Conservation (phyloP, 768 basidiomycete genomes). For the Russula ochroleuca region DNA sequence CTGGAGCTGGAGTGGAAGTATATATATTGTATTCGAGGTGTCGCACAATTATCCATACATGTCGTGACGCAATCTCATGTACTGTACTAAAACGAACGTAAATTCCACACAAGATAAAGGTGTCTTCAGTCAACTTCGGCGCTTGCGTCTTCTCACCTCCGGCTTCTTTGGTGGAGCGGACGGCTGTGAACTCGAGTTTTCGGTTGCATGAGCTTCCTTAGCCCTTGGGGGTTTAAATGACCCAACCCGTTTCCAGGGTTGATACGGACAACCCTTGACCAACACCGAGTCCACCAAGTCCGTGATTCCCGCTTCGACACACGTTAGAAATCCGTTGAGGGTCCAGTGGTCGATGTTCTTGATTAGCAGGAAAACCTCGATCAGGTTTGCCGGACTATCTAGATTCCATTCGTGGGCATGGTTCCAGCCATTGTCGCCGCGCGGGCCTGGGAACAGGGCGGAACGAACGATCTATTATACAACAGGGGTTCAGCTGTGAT, state of each 20-base stretch:
- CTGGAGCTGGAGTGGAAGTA: not conserved
- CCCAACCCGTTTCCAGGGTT: constrained; percentile 49
- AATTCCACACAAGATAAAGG: not conserved
- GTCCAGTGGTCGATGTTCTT: constrained; percentile 55
- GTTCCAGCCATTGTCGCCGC: constrained; percentile 25
- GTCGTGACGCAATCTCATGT: constrained; percentile 1
- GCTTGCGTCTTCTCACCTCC: constrained; percentile 9
- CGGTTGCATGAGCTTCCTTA: constrained; percentile 32
- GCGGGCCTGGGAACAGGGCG: constrained; percentile 41
- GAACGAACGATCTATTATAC: constrained; percentile 44
- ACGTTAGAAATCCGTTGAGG: constrained; percentile 39
- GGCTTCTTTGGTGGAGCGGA: constrained; percentile 8
- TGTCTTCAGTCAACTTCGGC: constrained; percentile 5
- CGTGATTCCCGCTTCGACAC: constrained; percentile 40
- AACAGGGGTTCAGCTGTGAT: not conserved
- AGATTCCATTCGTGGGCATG: constrained; percentile 50
- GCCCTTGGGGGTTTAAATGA: constrained; percentile 20
- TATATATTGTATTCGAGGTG: constrained; percentile 14
- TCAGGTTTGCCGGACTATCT: constrained; percentile 42
- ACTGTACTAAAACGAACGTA: constrained; percentile 8
- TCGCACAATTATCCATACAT: constrained; percentile 8
- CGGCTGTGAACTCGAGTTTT: constrained; percentile 34
- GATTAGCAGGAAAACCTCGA: constrained; percentile 48
- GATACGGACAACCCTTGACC: constrained; percentile 35
- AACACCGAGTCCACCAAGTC: constrained; percentile 37